phyloP scores from a whole-genome alignment of 176 grass and related monocot species.

The Eremochloa ophiuroides region DNA sequence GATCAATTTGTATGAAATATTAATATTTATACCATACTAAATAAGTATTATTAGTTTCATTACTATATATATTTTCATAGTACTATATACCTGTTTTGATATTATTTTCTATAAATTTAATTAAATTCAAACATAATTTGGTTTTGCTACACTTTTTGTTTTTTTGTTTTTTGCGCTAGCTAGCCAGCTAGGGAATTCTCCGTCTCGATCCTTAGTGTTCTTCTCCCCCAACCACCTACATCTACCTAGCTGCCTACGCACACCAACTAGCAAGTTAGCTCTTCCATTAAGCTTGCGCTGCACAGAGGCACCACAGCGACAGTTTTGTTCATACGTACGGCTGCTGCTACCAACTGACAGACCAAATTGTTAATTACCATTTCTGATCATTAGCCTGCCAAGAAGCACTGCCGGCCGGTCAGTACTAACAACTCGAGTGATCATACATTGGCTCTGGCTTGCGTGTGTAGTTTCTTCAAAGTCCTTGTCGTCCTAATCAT shows the following conservation, averaged over 20 bases:
- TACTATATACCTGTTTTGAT: neutral
- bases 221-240: slow-evolving; percentile 3
- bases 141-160: too few relatives aligned
- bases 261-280: neutral
- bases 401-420: neutral
- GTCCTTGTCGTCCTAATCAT: neutral
- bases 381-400: neutral
- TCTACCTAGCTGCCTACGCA: slow-evolving; percentile 6
- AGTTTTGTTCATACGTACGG: neutral
- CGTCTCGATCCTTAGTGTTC: neutral
- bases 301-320: neutral
- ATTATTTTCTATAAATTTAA: neutral
- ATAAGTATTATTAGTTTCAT: neutral
- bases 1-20: too few relatives aligned
- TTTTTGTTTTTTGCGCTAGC: too few relatives aligned
- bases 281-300: neutral
- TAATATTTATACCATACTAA: too few relatives aligned
- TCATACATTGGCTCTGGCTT: neutral
- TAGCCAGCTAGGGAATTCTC: neutral
- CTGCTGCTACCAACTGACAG: neutral
- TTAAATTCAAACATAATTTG: neutral
- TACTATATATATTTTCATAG: neutral
- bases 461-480: neutral
- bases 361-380: neutral
- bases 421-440: neutral